Base-by-base conservation (phyloP, 176 grass and related monocot genomes). In the Carex kokanica region DNA sequence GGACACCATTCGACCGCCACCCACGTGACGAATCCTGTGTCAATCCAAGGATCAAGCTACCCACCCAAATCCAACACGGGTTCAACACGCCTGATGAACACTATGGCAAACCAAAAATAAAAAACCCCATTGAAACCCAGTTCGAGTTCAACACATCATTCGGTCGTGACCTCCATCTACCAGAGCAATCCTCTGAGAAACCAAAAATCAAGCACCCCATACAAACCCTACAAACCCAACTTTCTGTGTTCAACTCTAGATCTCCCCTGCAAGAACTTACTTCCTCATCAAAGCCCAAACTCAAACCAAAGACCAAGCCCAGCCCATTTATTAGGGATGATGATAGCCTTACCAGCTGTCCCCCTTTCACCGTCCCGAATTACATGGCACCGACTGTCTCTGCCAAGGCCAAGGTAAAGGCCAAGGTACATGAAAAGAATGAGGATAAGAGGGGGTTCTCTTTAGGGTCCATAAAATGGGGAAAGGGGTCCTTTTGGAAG, bases 361-460 rank as follows among this genome's bases (percentile, higher is more conserved):
- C 86, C 64, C 70, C 89, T 24, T 93, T 92, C 88, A 83, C 74
- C 2, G 86, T 90, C 69, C 96, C 96, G 13, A 99, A 93, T 87
- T 99, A 99, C 91, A 99, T 99, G 96, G 84, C 93, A 15, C 96
- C 92, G 2, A 99, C 96, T 1, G 10, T 90, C 60, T 95, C 96
- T 31, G 96, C 96, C 16, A 93, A 89, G 10, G 97, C 97, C 31
- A 86, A 89, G 78, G 88, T 88, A 49, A 87, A 87, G 54, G 58
- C 80, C 32, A 58, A 75, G 8, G 29, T 73, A 53, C 78, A 78
- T 52, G 56, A 86, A 59, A 73, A 43, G 60, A 87, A 70, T 10
- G 85, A 86, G 62, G 89, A 92, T 83, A 96, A 96, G 89, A 88
- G 83, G 20, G 14, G 88, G 43, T 95, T 95, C 85, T 88, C 93